Base-by-base conservation (phyloP, 495 filamentous ascomycete genomes). In the Mytilinidion resinicola region DNA sequence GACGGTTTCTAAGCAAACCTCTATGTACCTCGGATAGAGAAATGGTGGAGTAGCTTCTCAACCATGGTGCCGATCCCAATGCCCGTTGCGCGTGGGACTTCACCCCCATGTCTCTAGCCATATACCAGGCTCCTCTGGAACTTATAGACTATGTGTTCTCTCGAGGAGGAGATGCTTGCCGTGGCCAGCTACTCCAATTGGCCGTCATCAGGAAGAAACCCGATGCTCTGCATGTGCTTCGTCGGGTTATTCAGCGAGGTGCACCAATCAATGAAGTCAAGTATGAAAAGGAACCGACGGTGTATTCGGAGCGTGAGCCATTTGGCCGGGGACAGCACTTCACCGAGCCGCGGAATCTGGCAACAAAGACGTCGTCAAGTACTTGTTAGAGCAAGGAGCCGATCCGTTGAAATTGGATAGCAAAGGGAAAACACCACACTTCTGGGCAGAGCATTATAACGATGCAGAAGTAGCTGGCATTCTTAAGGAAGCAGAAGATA, bases 401-500 rank as follows among this genome's bases (percentile, higher is more conserved):
- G 25, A 51, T 14, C 25, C 17, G 8, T 25, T 8, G 47, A 51
- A 51, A 21, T 20, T 21, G 47, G 47, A 51, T 14, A 51, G 47
- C 47, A 51, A 33, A 51, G 17, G 47, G 17, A n/a, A 21, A 33
- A 51, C 47, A 21, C 47, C 47, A 33, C 47, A 25, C 3, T 51
- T 51, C 34, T 51, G 47, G 47, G 47, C 47, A 4, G 47, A 51
- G 25, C 8, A 6, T 21, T 3, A 21, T 3, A 25, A 25, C 47
- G 17, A 51, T 33, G 34, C 47, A 51, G 47, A 51, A 20, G 17
- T 51, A 25, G 47, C 47, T 51, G 17, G 20, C 17, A 51, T 51
- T 51, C 47, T 51, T 25, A 51, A 51, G 21, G 47, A 51, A 51
- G 47, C 47, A 6, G 47, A 54, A 36, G 51, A 37, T n/a, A n/a